Evolutionary conservation across 148 eudicot species (phyloP), one percentile per base, ranked within the genome.

Genomic region (Chenopodium suecicum): DNA sequence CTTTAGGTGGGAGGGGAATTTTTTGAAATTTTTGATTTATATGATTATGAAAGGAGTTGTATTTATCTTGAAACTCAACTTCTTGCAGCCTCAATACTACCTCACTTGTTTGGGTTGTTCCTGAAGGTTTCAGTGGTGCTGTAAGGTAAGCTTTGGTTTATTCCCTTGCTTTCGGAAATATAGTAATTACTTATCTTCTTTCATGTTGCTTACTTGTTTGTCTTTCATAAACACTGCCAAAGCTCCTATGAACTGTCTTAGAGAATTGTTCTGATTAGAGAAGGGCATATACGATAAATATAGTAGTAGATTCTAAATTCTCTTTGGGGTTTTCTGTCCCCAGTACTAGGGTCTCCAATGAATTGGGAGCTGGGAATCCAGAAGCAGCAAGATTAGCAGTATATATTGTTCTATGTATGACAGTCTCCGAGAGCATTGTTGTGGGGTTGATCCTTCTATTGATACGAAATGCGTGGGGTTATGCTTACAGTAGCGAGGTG

Each of bases 41-140:
- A 41, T 41, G 7, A 41, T 41, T 5, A 41, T 41, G 44, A 41
- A 41, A 48, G n/a, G 10, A 54, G 44, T 19, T 16, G 1, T 58
- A 76, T 12, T 48, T 62, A 9, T 77, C n/a, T 62, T 34, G 52
- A 11, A 9, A 62, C n/a, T 27, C 14, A 71, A 17, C 29, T 71
- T 77, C 77, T 12, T 76, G 14, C 91, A 89, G 98, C 86, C 90
- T 94, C 32, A 94, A 91, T 80, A 94, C 95, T 13, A 86, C 91
- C 54, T 82, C 89, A 64, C 85, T 89, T 25, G 89, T 91, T 34
- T 91, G 93, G 93, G 92, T 90, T 93, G 90, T 94, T 73, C 95
- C 98, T 0, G 89, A 82, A 54, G 98, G 98, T 78, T 90, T 94
- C n/a, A 87, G 98, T 62, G 87, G 88, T 79, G 91, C 95, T 52